Evolutionary conservation across 805 yeast genomes (phyloP).

Genomic region (Wickerhamomyces pijperi): DNA sequence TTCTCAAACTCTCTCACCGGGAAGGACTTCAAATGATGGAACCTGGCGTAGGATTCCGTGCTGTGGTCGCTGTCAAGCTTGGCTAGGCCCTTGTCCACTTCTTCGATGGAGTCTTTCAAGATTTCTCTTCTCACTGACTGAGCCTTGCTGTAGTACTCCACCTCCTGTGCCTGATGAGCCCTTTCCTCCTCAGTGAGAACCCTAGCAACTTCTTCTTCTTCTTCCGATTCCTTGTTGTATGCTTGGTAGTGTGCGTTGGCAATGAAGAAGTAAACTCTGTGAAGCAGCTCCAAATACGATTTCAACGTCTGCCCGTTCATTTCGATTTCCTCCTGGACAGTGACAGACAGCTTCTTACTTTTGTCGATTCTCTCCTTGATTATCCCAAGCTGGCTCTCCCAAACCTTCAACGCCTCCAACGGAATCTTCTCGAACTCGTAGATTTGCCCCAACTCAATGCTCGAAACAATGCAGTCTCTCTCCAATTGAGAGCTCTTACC

Average conservation of each 20-base stretch:
- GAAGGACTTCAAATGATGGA: neutral
- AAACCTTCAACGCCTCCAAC: constrained; percentile 33
- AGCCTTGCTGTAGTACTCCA: constrained; percentile 45
- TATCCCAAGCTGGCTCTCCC: constrained; percentile 18
- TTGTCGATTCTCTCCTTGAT: constrained; percentile 1
- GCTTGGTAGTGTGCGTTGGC: constrained; percentile 65
- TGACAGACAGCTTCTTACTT: neutral
- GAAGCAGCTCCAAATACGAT: constrained; percentile 39
- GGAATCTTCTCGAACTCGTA: constrained; percentile 49
- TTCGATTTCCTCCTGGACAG: constrained; percentile 27
- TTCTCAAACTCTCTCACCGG: constrained; percentile 1
- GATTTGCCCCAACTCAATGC: constrained; percentile 57
- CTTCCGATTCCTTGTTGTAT: constrained; percentile 14
- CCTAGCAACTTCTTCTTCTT: too few relatives aligned
- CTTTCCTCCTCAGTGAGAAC: constrained; percentile 20
- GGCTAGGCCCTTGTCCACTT: constrained; percentile 3
- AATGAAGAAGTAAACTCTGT: constrained; percentile 66
- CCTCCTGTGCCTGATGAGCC: constrained; percentile 35
- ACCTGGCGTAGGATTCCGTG: neutral
- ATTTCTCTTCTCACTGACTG: constrained; percentile 46
- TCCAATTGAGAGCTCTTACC: constrained; percentile 38
- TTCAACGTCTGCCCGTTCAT: neutral
- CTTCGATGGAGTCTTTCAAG: constrained; percentile 24
- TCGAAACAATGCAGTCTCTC: constrained; percentile 31
- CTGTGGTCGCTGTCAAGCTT: constrained; percentile 2